Conservation (phyloP, 257 asterid genomes). For the Scutellaria galericulata region DNA sequence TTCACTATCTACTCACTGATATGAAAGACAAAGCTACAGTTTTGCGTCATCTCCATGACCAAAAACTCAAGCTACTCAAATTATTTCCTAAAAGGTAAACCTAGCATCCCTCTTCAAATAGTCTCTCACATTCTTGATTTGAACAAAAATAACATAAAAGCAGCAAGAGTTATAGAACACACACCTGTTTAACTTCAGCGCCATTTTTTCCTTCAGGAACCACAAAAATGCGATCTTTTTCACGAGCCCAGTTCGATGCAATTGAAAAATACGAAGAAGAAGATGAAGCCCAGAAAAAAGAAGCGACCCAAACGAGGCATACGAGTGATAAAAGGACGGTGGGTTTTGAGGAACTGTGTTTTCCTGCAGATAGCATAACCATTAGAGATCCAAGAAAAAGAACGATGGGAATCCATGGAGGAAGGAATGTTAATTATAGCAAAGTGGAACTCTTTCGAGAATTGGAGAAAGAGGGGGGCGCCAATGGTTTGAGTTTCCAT, state of each 20-base stretch:
- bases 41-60: neutral
- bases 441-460: neutral
- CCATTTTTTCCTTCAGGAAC: slow-evolving; percentile 34
- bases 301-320: slow-evolving; percentile 50
- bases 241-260: slow-evolving; percentile 46
- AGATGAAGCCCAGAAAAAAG: slow-evolving; percentile 52
- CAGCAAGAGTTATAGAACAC: slow-evolving; percentile 11
- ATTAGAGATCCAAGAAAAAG: slow-evolving; percentile 32
- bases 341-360: slow-evolving; percentile 53
- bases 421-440: slow-evolving; percentile 15
- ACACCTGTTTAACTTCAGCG: slow-evolving; percentile 40
- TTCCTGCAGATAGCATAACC: slow-evolving; percentile 47
- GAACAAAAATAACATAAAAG: neutral
- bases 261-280: slow-evolving; percentile 47
- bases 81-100: neutral
- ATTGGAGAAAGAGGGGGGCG: slow-evolving; percentile 49
- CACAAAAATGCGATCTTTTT: slow-evolving; percentile 32
- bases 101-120: neutral
- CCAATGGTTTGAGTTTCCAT: slow-evolving; percentile 51
- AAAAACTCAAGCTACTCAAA: too few relatives aligned
- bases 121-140: neutral
- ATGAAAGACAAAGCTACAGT: neutral
- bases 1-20: slow-evolving; percentile 2
- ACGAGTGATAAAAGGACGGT: slow-evolving; percentile 46
- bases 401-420: slow-evolving; percentile 13